Base-by-base conservation (phyloP, 1,284 basidiomycete species). In the Cryptococcus jaspeensis region DNA sequence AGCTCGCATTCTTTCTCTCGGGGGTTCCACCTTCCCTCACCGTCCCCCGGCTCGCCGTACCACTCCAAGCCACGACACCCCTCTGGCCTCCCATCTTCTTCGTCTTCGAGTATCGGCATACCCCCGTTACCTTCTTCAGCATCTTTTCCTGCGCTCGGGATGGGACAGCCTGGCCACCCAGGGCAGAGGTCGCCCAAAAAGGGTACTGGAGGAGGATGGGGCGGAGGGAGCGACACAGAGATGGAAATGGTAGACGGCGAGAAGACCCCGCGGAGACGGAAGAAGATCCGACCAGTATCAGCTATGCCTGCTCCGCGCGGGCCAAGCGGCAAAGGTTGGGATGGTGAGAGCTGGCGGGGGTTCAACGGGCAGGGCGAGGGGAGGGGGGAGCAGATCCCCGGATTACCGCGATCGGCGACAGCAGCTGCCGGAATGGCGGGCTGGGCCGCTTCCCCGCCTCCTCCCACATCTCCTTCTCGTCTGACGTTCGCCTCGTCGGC, bases 11-110 rank as follows among this genome's bases (percentile, higher is more conserved):
- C 70, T 0, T 70, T 73, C 53, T 73, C 73, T 9, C 60, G 63
- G 9, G 73, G 73, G 1, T 75, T 72, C 48, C 73, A 75, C 48
- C 51, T 75, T 5, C 73, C 73, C 1, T 72, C 71, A 0, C 70
- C 71, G 12, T 62, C 69, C 2, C 65, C 68, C 13, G 62, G 64
- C 1, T 75, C 73, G 13, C 72, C 73, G 11, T 75, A 75, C 38
- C 58, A 60, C 18, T 18, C 49, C n/a, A 36, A 42, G 13, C 38
- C 38, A 28, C 32, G 15, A 22, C 35, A 50, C 35, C 37, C 25
- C 12, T 22, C 35, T 25, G 46, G 8, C 46, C 47, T 16, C 48
- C 28, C 18, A 35, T 42, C 20, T 32, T 22, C 47, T 23, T 40
- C 36, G 18, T 37, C 49, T 1, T 25, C 37, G 8, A 23, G 40